These are phyloP conservation scores for Epichloe glyceriae DNA, from an alignment of 2,329 filamentous ascomycete genomes.

Conservation along the genomic window DNA sequence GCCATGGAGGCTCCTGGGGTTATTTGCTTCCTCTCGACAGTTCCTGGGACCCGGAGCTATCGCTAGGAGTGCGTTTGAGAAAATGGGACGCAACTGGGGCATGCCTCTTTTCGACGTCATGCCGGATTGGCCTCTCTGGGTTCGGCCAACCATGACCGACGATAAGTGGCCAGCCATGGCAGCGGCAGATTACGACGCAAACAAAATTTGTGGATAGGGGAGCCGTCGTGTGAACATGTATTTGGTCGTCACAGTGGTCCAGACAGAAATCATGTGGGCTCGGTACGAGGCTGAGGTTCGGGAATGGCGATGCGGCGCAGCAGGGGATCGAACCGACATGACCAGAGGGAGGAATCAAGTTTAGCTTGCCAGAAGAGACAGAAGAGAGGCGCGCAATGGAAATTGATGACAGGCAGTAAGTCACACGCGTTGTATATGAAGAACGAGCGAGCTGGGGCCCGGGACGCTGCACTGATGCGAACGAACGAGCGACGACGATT, in stretches of 20 bases:
- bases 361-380: too few species aligned
- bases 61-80: not conserved
- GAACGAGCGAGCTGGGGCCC: too few species aligned
- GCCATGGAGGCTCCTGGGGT: not conserved
- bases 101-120: not conserved
- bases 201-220: not conserved
- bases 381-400: too few species aligned
- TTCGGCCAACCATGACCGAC: not conserved
- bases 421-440: too few species aligned
- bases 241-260: not conserved
- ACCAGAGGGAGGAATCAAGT: too few species aligned
- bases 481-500: too few species aligned
- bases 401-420: too few species aligned
- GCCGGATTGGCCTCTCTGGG: not conserved
- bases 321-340: too few species aligned
- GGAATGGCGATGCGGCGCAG: too few species aligned
- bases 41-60: not conserved
- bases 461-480: too few species aligned
- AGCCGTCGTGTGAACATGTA: not conserved
- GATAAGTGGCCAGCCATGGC: not conserved
- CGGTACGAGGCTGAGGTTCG: too few species aligned
- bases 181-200: not conserved
- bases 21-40: conserved; percentile 1
- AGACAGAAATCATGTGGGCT: too few species aligned
- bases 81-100: not conserved